Percentiles rank a stretch among this genome's conserved stretches.
These are phyloP conservation scores for Talaromyces sp. DNA, from an alignment of 2,329 filamentous ascomycete genomes.

Conservation along the genomic window DNA sequence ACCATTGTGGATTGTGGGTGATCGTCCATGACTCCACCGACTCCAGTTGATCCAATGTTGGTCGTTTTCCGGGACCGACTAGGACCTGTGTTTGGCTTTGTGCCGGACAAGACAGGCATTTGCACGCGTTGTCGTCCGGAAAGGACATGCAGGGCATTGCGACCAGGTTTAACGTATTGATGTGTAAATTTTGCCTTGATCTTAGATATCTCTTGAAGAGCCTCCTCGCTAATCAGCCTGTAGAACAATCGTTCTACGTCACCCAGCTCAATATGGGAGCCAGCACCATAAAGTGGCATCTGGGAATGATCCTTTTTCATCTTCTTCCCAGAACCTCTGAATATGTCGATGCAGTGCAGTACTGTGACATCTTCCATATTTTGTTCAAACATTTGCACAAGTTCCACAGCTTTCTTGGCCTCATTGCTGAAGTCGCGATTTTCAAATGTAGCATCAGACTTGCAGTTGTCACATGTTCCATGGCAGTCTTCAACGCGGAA, in stretches of 20 bases:
- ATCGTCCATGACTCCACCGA: constrained; percentile 35
- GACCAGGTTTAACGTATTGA: constrained; percentile 54
- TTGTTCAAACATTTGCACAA: constrained; percentile 50
- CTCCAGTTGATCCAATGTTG: constrained; percentile 26
- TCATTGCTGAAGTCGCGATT: constrained; percentile 70
- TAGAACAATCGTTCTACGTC: constrained; percentile 83
- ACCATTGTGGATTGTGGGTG: constrained; percentile 61
- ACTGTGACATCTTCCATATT: constrained; percentile 59
- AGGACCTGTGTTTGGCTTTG: constrained; percentile 23
- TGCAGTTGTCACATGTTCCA: constrained; percentile 83
- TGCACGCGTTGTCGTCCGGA: constrained; percentile 41
- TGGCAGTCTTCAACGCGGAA: constrained; percentile 70
- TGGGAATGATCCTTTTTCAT: constrained; percentile 53
- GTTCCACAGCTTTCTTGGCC: constrained; percentile 63
- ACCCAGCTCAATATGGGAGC: constrained; percentile 63
- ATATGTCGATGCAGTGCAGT: constrained; percentile 75
- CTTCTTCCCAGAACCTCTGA: constrained; percentile 64
- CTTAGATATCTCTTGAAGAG: constrained; percentile 64
- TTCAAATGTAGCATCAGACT: constrained; percentile 64
- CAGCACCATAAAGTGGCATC: constrained; percentile 60
- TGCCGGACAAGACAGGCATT: constrained; percentile 50
- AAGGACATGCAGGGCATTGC: constrained; percentile 44
- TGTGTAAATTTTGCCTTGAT: constrained; percentile 65
- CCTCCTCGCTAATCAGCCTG: constrained; percentile 66
- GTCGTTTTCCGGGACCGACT: constrained; percentile 11